Conservation (phyloP, 768 basidiomycete genomes). For the Flagelloscypha sp. region DNA sequence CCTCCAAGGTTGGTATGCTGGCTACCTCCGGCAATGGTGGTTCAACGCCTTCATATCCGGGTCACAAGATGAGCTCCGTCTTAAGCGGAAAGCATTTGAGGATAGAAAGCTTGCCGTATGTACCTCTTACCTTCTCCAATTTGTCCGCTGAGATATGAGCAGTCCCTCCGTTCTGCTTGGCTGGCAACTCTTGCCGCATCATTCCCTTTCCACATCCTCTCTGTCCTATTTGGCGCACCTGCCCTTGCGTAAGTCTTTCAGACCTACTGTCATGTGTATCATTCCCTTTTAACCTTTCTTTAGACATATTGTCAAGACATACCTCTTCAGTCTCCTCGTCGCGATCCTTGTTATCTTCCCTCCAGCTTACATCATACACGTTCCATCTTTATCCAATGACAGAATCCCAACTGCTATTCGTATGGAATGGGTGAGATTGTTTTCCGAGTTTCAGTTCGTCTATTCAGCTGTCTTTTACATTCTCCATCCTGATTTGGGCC, state of each 20-base stretch:
- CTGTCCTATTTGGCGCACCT: conserved; percentile 74
- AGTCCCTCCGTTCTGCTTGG: conserved; percentile 48
- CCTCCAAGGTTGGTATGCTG: conserved; percentile 66
- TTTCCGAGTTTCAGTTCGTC: conserved; percentile 75
- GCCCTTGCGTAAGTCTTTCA: conserved; percentile 38
- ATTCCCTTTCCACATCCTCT: conserved; percentile 34
- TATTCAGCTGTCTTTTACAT: conserved; percentile 1
- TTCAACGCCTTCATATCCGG: conserved; percentile 32
- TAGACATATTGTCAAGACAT: conserved; percentile 54
- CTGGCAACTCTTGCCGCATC: conserved; percentile 44
- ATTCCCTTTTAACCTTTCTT: conserved; percentile 4
- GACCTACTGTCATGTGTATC: conserved; percentile 4
- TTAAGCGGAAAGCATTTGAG: conserved; percentile 33
- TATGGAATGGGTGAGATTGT: conserved; percentile 69
- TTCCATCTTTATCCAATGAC: conserved; percentile 39
- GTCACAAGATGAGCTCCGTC: conserved; percentile 31
- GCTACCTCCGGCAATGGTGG: conserved; percentile 55
- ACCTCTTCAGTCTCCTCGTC: conserved; percentile 59
- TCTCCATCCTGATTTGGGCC: conserved; percentile 6
- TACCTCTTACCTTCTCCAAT: conserved; percentile 3
- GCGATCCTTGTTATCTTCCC: conserved; percentile 58
- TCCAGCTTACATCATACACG: conserved; percentile 62
- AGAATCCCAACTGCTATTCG: conserved; percentile 43
- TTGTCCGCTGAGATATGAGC: conserved; percentile 3
- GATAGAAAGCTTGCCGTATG: conserved; percentile 32